Base-by-base conservation (phyloP, 2,329 filamentous ascomycete species). In the Aspergillus cejpii region DNA sequence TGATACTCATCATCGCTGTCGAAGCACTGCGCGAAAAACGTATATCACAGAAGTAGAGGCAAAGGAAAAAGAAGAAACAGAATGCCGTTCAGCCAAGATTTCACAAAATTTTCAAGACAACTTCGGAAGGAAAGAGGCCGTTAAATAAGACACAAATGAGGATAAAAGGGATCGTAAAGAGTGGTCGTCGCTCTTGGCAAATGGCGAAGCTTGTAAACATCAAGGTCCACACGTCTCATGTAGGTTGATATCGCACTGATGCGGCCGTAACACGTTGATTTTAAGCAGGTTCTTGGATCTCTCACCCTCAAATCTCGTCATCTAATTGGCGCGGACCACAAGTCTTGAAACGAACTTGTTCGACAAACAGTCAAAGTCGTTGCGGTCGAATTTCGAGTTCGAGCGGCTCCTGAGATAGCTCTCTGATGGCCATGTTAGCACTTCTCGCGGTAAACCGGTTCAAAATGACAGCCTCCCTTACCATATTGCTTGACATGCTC, bases 341-440 rank as follows among this genome's bases (percentile, higher is more conserved):
- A 97, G 80, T 72, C 94, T 94, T 28, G 90, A 94, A 57, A 96
- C 74, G 75, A 97, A 96, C 75, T 96, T 97, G 76, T 95, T 96
- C 42, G 90, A 94, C 64, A 97, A 72, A 49, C 84, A 92, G 74
- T 97, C 91, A 64, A 96, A 97, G 73, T 97, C 87, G 59, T 84
- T 80, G 57, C 87, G 83, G 73, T 95, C 85, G 68, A 95, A 97
- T 69, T 84, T 87, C 60, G 85, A 81, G 47, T 84, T 82, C 56
- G 80, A 78, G 57, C 91, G 86, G 49, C 81, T 81, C 61, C 87
- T 83, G 50, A 97, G 79, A 69, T 96, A 97, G 44, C 80, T 75
- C 73, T 96, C 90, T 96, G 72, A 34, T 50, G 28, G 6, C 10
- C n/a, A 14, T 2, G 52, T 81, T 68, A 80, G 74, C 53, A 48